phyloP scores from a whole-genome alignment of 1,284 basidiomycete genomes.

The Ceratobasidium sp. region DNA sequence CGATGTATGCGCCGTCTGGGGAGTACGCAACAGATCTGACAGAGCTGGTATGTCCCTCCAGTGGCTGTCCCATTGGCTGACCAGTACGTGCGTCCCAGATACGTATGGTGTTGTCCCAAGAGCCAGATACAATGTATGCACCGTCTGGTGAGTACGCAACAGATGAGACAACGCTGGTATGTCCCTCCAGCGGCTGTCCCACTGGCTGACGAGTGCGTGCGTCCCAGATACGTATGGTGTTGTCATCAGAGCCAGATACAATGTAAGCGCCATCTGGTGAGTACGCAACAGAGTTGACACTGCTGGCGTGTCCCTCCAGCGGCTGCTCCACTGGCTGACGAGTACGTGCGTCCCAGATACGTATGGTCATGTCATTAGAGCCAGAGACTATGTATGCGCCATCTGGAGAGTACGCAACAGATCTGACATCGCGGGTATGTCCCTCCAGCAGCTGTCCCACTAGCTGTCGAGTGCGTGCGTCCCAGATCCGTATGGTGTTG shows the following conservation, averaged over 20 bases:
- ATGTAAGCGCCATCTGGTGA: too few relatives aligned
- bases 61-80: background rate
- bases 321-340: background rate
- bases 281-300: too few relatives aligned
- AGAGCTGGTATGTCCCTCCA: background rate
- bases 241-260: too few relatives aligned
- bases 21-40: constrained; percentile 19
- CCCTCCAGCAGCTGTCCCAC: background rate
- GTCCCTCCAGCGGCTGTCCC: too few relatives aligned
- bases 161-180: background rate
- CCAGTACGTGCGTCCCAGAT: constrained; percentile 12
- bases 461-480: constrained; percentile 3
- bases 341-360: constrained; percentile 32
- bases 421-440: background rate
- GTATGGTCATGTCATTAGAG: constrained; percentile 7
- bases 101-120: background rate
- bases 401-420: constrained; percentile 35
- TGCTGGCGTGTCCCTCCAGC: background rate
- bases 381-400: constrained; percentile 1
- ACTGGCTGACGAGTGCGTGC: too few relatives aligned
- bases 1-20: constrained; percentile 10
- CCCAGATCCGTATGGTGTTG: constrained; percentile 36
- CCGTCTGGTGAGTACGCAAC: constrained; percentile 22
- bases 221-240: too few relatives aligned
- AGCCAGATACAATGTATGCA: constrained; percentile 14